Conservation (phyloP, 768 basidiomycete species). For the Boletus rufocinnamomeus region DNA sequence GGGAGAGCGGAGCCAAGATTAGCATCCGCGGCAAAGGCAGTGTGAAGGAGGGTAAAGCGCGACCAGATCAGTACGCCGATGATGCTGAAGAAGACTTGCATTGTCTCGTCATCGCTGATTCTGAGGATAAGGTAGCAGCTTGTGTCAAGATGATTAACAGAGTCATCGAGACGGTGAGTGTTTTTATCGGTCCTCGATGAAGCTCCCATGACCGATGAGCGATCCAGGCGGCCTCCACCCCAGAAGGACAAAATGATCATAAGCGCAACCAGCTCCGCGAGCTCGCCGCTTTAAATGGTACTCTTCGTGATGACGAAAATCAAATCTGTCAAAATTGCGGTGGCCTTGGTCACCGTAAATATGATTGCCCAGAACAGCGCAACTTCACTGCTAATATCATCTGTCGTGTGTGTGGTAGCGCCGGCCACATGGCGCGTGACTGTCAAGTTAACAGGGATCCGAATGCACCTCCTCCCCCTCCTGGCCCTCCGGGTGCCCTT, state of each 20-base stretch:
- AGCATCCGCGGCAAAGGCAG: slow-evolving; percentile 98
- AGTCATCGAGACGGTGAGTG: slow-evolving; percentile 94
- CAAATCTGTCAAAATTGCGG: slow-evolving; percentile 98
- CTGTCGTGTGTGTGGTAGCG: slow-evolving; percentile 97
- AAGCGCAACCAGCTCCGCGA: slow-evolving; percentile 99
- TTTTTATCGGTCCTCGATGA: background rate
- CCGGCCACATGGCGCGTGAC: slow-evolving; percentile 98
- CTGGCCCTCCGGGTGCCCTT: slow-evolving; percentile 37
- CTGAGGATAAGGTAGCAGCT: slow-evolving; percentile 84
- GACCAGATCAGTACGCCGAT: slow-evolving; percentile 91
- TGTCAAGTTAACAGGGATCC: slow-evolving; percentile 93
- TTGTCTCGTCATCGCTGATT: slow-evolving; percentile 92
- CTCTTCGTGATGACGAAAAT: slow-evolving; percentile 98
- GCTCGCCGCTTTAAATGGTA: slow-evolving; percentile 96
- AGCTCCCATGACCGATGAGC: background rate
- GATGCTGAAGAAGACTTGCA: slow-evolving; percentile 99
- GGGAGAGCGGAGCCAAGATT: slow-evolving; percentile 97
- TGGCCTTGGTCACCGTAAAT: slow-evolving; percentile 94
- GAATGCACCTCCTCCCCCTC: slow-evolving; percentile 61
- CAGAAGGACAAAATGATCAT: slow-evolving; percentile 99
- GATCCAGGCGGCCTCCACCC: slow-evolving; percentile 91
- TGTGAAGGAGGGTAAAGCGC: slow-evolving; percentile 97
- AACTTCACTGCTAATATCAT: slow-evolving; percentile 99
- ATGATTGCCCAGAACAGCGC: slow-evolving; percentile 97
- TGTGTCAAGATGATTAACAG: slow-evolving; percentile 96